Conservation (phyloP, 345 rosid genomes). For the Populus simonii region DNA sequence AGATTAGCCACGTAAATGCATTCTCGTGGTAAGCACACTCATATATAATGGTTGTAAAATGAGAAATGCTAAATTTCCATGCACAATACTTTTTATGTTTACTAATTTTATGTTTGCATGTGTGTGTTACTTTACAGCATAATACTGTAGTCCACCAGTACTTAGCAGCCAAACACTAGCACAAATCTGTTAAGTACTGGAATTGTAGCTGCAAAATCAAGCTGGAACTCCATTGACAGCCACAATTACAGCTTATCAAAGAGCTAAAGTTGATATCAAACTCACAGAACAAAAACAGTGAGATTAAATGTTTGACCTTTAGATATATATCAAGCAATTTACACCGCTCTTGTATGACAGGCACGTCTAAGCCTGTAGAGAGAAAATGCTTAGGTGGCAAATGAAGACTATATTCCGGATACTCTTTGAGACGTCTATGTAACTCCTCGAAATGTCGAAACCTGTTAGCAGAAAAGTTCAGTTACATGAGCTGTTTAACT, state of each 20-base stretch:
- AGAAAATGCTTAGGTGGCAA: slow-evolving; percentile 98
- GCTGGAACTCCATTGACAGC: neutral
- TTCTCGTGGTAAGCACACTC: too few relatives aligned
- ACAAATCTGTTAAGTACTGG: neutral
- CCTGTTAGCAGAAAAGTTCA: slow-evolving; percentile 36
- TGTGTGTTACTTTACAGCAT: neutral
- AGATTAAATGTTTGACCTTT: slow-evolving; percentile 55
- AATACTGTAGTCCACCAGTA: neutral
- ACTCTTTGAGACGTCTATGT: slow-evolving; percentile 87
- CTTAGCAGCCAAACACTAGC: neutral
- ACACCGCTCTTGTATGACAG: slow-evolving; percentile 87
- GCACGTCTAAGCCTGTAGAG: slow-evolving; percentile 80
- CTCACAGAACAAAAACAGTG: neutral
- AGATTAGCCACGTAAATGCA: too few relatives aligned
- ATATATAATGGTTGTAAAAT: too few relatives aligned
- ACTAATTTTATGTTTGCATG: too few relatives aligned
- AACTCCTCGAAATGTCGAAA: slow-evolving; percentile 99
- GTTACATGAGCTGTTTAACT: slow-evolving; percentile 2
- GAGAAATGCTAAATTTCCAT: neutral
- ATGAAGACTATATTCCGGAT: slow-evolving; percentile 84
- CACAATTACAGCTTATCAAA: neutral
- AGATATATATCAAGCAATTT: slow-evolving; percentile 75
- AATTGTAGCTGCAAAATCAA: neutral
- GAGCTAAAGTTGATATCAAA: neutral
- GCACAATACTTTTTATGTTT: neutral